Conservation (phyloP, 2,329 filamentous ascomycete genomes). For the Penicillium glabrum region DNA sequence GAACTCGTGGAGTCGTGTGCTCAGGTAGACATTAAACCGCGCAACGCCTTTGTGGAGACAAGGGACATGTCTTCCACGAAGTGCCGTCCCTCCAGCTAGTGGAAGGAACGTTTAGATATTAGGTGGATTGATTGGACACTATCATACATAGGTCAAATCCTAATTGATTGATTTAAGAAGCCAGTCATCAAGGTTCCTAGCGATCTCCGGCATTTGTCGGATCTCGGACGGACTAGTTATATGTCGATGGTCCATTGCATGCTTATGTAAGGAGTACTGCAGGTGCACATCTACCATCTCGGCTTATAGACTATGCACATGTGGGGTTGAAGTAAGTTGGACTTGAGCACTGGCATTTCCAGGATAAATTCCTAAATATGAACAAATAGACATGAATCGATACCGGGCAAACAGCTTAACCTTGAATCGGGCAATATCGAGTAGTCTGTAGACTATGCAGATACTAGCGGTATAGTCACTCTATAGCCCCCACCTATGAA, state of each 20-base stretch:
- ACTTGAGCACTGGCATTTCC: neutral
- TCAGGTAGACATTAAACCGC: neutral
- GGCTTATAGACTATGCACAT: neutral
- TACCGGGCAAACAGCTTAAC: neutral
- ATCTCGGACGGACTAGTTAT: neutral
- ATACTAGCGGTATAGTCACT: neutral
- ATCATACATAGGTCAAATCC: too few relatives aligned
- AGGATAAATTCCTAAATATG: neutral
- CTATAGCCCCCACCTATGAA: too few relatives aligned
- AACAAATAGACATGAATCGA: neutral
- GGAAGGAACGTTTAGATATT: too few relatives aligned
- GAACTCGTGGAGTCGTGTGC: constrained; percentile 4
- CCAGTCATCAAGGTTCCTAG: too few relatives aligned
- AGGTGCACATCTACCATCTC: neutral
- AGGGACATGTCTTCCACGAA: neutral
- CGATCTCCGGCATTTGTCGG: neutral
- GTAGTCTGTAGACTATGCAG: neutral
- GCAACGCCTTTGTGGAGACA: neutral
- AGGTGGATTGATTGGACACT: too few relatives aligned
- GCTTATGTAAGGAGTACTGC: too few relatives aligned
- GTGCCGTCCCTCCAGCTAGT: neutral
- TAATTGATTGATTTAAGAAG: too few relatives aligned
- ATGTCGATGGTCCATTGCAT: too few relatives aligned
- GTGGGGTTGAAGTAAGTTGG: neutral
- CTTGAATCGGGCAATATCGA: neutral